Conservation (phyloP, 2,329 filamentous ascomycete species). For the Coniochaeta prunicola region DNA sequence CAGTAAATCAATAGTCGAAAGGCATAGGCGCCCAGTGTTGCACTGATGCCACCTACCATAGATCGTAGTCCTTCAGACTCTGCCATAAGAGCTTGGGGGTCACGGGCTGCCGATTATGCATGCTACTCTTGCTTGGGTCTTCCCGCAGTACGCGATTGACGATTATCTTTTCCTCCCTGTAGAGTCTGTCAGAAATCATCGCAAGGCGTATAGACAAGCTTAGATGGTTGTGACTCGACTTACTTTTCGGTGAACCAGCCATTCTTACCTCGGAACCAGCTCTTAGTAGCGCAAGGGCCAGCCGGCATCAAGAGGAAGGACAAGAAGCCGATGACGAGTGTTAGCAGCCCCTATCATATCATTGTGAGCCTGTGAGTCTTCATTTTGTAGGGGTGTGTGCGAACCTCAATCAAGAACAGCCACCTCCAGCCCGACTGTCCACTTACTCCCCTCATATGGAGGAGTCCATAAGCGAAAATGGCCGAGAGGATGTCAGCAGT, state of each 20-base stretch:
- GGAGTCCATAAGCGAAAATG: conserved; percentile 29
- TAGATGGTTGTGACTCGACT: not conserved
- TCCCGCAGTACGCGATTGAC: conserved; percentile 53
- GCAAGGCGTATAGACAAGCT: not conserved
- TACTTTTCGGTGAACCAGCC: conserved; percentile 52
- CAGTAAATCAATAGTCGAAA: not conserved
- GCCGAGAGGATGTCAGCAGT: conserved; percentile 30
- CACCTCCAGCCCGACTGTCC: conserved; percentile 35
- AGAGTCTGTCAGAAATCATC: not conserved
- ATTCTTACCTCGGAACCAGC: conserved; percentile 44
- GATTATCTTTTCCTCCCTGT: conserved; percentile 49
- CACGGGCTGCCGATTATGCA: conserved; percentile 54
- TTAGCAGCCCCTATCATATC: conserved; percentile 27
- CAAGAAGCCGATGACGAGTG: conserved; percentile 40
- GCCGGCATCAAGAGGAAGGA: conserved; percentile 49
- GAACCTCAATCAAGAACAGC: conserved; percentile 49
- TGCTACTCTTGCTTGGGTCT: conserved; percentile 51
- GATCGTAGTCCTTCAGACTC: conserved; percentile 31
- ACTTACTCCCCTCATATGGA: conserved; percentile 30
- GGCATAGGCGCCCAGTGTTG: not conserved
- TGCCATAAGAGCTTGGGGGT: conserved; percentile 42
- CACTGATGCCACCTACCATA: conserved; percentile 9
- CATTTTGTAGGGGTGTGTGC: not conserved
- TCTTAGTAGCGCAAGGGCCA: conserved; percentile 41
- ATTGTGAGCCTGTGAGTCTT: not conserved